Percentiles rank a stretch among this genome's conserved stretches.
Conservation (phyloP, 768 basidiomycete genomes). For the Xanthoconium stramineum region DNA sequence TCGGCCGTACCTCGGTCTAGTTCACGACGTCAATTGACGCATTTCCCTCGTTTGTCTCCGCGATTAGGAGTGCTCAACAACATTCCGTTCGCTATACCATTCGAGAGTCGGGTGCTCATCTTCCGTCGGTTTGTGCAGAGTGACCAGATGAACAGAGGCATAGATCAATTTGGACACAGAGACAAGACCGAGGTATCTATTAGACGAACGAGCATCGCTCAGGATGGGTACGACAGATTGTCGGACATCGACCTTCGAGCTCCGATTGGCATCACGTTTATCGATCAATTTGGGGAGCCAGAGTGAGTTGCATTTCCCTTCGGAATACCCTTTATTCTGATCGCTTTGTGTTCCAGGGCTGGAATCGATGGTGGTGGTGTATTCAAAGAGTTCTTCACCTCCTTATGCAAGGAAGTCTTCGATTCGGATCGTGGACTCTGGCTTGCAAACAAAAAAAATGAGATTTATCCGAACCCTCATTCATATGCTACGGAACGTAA, state of each 20-base stretch:
- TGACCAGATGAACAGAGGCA: constrained; percentile 40
- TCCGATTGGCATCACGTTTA: constrained; percentile 86
- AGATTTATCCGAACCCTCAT: constrained; percentile 94
- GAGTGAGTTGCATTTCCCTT: constrained; percentile 53
- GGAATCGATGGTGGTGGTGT: constrained; percentile 97
- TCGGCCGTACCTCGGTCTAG: constrained; percentile 29
- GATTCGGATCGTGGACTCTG: constrained; percentile 93
- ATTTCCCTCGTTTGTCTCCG: constrained; percentile 56
- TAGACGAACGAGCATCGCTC: constrained; percentile 72
- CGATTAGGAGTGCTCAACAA: constrained; percentile 90
- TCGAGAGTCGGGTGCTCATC: constrained; percentile 85
- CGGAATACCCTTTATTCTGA: constrained; percentile 1
- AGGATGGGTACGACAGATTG: constrained; percentile 89
- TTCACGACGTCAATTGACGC: constrained; percentile 68
- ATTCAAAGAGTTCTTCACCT: constrained; percentile 97
- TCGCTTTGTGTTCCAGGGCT: constrained; percentile 41
- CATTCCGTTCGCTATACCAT: constrained; percentile 94
- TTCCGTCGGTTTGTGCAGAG: constrained; percentile 80
- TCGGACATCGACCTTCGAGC: constrained; percentile 74
- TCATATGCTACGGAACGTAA: constrained; percentile 83
- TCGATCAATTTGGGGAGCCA: constrained; percentile 82
- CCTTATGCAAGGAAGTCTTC: constrained; percentile 89
- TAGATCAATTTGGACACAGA: constrained; percentile 15
- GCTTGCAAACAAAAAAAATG: constrained; percentile 87
- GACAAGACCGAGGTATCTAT: constrained; percentile 28